A percentile compares a stretch with the other conserved stretches of the same genome.
phyloP scores from a whole-genome alignment of 2,329 filamentous ascomycete genomes.

The Fusarium sp. region DNA sequence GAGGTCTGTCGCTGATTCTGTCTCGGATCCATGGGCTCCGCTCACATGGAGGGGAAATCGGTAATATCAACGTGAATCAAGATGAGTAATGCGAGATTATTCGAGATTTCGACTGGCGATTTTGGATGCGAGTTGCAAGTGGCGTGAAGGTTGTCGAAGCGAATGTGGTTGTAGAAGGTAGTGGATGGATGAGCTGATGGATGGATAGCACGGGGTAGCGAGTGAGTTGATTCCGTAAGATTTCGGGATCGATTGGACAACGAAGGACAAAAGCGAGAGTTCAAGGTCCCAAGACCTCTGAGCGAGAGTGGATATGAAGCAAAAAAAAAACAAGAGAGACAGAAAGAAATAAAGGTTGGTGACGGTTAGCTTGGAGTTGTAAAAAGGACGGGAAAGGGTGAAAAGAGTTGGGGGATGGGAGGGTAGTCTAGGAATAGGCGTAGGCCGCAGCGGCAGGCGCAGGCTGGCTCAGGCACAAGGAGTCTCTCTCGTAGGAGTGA shows the following conservation, averaged over 20 bases:
- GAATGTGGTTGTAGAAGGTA: slow-evolving; percentile 19
- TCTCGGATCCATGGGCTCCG: slow-evolving; percentile 52
- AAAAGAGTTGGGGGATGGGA: slow-evolving; percentile 35
- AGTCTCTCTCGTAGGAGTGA: slow-evolving; percentile 5
- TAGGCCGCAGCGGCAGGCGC: slow-evolving; percentile 29
- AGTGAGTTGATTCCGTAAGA: slow-evolving; percentile 20
- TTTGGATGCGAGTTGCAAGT: neutral
- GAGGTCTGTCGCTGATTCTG: slow-evolving; percentile 32
- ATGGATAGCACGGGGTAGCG: slow-evolving; percentile 29
- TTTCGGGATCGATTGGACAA: slow-evolving; percentile 31
- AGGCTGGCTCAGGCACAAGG: slow-evolving; percentile 9
- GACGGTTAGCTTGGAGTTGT: slow-evolving; percentile 36
- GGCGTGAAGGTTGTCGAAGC: slow-evolving; percentile 29
- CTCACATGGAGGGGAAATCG: slow-evolving; percentile 49
- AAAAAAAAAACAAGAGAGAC: slow-evolving; percentile 29
- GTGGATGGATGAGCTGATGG: slow-evolving; percentile 16
- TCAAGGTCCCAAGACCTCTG: slow-evolving; percentile 32
- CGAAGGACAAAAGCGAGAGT: slow-evolving; percentile 43
- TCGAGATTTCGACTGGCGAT: neutral
- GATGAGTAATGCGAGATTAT: slow-evolving; percentile 12
- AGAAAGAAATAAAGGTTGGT: slow-evolving; percentile 27
- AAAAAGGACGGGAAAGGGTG: slow-evolving; percentile 31
- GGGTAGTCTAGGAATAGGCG: slow-evolving; percentile 40
- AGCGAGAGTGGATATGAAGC: slow-evolving; percentile 39
- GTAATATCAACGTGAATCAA: slow-evolving; percentile 33